phyloP scores from a whole-genome alignment of 108 stramenopile genomes.

The Fistulifera pelliculosa region DNA sequence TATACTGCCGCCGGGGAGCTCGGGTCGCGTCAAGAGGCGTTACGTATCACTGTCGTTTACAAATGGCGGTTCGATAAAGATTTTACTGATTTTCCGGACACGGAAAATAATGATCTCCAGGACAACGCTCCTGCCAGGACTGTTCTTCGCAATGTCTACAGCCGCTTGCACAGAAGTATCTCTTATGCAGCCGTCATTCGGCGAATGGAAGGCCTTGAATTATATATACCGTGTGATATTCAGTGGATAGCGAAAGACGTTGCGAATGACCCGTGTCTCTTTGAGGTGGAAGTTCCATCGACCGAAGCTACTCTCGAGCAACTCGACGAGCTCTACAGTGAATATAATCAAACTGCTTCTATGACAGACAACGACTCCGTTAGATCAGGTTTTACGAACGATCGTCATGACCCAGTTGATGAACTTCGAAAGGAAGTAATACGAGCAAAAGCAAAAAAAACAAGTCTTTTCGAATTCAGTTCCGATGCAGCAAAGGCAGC shows the following conservation, averaged over 20 bases:
- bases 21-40: neutral
- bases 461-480: conserved; percentile 28
- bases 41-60: neutral
- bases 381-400: neutral
- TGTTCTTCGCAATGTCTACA: neutral
- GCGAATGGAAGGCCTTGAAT: neutral
- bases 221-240: conserved; percentile 6
- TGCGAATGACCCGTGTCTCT: conserved; percentile 10
- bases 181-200: neutral
- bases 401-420: neutral
- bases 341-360: conserved; percentile 3
- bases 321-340: conserved; percentile 2
- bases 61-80: conserved; percentile 4
- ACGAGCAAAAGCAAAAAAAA: conserved; percentile 7
- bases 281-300: conserved; percentile 31
- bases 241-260: conserved; percentile 37
- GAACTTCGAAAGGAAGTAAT: neutral
- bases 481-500: conserved; percentile 22
- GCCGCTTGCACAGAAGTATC: neutral
- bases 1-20: too few species aligned
- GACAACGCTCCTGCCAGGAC: neutral
- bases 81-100: conserved; percentile 1
- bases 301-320: conserved; percentile 1
- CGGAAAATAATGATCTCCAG: neutral
- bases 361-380: neutral